A percentile compares a stretch with the other conserved stretches of the same genome.
Evolutionary conservation across 78 protist genomes (phyloP).

Genomic region (Dictyostelium purpureum): DNA sequence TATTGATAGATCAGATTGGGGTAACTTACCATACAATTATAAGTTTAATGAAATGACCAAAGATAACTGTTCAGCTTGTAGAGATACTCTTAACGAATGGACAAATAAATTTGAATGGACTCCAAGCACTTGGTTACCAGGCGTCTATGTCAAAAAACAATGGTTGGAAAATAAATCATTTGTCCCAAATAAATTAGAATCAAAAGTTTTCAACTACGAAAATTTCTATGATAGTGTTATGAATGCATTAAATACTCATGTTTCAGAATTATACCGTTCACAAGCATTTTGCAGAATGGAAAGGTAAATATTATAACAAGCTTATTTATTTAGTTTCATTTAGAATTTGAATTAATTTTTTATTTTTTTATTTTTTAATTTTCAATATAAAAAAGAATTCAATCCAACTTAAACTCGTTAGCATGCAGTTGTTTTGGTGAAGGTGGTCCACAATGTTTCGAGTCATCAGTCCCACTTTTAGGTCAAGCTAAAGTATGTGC

Average conservation of each 20-base stretch:
- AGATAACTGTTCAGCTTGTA: not conserved
- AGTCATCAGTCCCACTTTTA: not conserved
- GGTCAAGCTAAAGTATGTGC: conserved; percentile 20
- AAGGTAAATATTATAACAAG: too few species aligned
- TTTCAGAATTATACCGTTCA: conserved; percentile 18
- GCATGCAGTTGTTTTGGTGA: conserved; percentile 1
- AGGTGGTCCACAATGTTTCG: not conserved
- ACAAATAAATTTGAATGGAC: conserved; percentile 23
- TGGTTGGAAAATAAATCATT: not conserved
- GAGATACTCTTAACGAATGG: not conserved
- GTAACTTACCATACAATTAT: not conserved
- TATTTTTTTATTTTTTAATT: too few species aligned
- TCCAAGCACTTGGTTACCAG: not conserved
- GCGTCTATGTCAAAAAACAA: not conserved
- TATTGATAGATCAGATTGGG: not conserved
- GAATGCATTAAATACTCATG: not conserved
- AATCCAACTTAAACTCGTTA: not conserved
- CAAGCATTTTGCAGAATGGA: conserved; percentile 12
- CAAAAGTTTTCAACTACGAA: not conserved
- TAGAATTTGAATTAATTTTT: too few species aligned
- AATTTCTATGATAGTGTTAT: not conserved
- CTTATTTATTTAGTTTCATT: too few species aligned
- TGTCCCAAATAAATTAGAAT: not conserved
- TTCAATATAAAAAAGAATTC: too few species aligned
- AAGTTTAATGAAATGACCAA: conserved; percentile 20